phyloP scores from a whole-genome alignment of 202 grass and related monocot species.

The Panicum virgatum region DNA sequence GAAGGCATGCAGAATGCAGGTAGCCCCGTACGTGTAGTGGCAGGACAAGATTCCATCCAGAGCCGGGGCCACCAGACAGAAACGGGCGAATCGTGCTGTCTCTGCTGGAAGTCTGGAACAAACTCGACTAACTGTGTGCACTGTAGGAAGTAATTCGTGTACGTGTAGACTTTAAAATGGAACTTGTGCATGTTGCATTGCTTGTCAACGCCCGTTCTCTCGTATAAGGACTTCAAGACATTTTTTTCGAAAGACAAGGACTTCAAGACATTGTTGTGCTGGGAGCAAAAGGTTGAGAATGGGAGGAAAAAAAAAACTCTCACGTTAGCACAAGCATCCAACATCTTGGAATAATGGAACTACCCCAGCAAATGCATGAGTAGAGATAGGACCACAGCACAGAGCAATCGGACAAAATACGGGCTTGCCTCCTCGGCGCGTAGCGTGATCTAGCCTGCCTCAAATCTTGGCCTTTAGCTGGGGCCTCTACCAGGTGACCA shows the following conservation, averaged over 20 bases:
- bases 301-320: neutral
- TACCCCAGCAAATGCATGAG: neutral
- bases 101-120: neutral
- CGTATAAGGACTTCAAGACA: neutral
- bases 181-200: neutral
- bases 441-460: neutral
- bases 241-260: too few relatives aligned
- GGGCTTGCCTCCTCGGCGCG: neutral
- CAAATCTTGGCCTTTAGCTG: neutral
- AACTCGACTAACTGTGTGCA: neutral
- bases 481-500: neutral
- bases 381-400: neutral
- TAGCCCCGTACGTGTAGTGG: neutral
- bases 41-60: constrained; percentile 8
- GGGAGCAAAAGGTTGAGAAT: neutral
- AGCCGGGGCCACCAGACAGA: constrained; percentile 3
- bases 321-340: neutral
- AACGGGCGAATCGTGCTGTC: neutral
- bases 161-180: neutral
- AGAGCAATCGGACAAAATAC: neutral
- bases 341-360: neutral
- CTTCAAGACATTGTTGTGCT: too few relatives aligned
- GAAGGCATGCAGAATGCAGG: constrained; percentile 8
- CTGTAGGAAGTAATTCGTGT: neutral
- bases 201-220: neutral